Evolutionary conservation across 768 basidiomycete species (phyloP), one percentile per base, ranked within the genome.

Genomic region (Leucocoprinus sp.): DNA sequence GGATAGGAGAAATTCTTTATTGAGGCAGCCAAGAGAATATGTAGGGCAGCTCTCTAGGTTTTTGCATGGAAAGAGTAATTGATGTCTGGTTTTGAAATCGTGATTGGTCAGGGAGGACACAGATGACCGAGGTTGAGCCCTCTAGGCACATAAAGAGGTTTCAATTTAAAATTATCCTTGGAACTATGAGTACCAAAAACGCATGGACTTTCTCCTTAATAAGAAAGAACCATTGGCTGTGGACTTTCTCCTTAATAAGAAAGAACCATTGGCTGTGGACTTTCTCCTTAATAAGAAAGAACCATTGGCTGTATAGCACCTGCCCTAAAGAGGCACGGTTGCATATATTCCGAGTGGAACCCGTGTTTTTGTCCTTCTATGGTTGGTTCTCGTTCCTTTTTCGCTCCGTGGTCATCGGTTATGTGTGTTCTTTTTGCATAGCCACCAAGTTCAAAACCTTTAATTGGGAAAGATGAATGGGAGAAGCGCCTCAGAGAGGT

Each of bases 391-490:
- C 39, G 42, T 50, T 35, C 27, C 41, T 42, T 50, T 40, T 31
- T 38, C 22, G 42, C 45, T 23, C 27, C 39, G 37, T 41, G 22
- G 19, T 15, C 35, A 31, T 18, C 21, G 46, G 48, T 50, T 2
- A 51, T 31, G 18, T 18, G 24, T 21, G 29, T 22, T 21, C 15
- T 28, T 18, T n/a, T 17, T 23, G 37, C 42, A 22, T 51, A 64
- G 64, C 65, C 80, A 55, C 68, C 74, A 29, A 27, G 11, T 27
- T 27, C 26, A 11, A 85, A 82, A 64, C 66, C 66, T 26, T 56
- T 64, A 18, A 81, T 92, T 51, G 71, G 75, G n/a, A 78, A 78
- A 52, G 81, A 85, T 56, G 91, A 93, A 62, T 95, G 93, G 93
- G 83, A 90, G 51, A 72, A 74, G 22, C 80, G 84, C 17, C 70